Percentiles rank a stretch among this genome's conserved stretches.
phyloP scores from a whole-genome alignment of 2,329 filamentous ascomycete genomes.

The Cryphonectria parasitica region DNA sequence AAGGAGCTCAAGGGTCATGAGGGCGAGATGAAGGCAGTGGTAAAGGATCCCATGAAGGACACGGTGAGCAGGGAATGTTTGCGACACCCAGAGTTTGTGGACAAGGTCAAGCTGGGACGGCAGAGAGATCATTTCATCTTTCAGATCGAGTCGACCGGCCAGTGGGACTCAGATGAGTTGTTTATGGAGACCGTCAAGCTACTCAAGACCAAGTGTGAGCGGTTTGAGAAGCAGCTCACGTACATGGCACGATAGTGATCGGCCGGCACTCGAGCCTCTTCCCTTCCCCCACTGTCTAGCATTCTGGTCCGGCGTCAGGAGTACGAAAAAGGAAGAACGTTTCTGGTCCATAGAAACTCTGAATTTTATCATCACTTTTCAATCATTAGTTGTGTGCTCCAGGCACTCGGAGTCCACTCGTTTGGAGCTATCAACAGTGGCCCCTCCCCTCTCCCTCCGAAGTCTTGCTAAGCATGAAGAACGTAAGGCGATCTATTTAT shows the following conservation, averaged over 20 bases:
- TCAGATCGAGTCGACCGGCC: slow-evolving; percentile 90
- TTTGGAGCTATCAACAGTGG: not conserved
- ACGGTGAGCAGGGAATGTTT: slow-evolving; percentile 93
- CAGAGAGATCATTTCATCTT: slow-evolving; percentile 97
- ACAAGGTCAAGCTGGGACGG: slow-evolving; percentile 91
- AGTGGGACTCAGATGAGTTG: slow-evolving; percentile 91
- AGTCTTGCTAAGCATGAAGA: not conserved
- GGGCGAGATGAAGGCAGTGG: slow-evolving; percentile 86
- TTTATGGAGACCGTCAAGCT: slow-evolving; percentile 88
- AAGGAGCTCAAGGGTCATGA: slow-evolving; percentile 73
- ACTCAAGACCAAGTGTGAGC: slow-evolving; percentile 81
- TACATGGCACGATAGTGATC: slow-evolving; percentile 59
- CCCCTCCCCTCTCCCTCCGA: no score
- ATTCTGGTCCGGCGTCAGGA: slow-evolving; percentile 28
- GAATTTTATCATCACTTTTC: slow-evolving; percentile 23
- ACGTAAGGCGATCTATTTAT: not conserved
- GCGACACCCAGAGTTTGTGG: slow-evolving; percentile 89
- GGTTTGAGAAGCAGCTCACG: slow-evolving; percentile 71
- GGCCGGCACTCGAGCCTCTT: slow-evolving; percentile 9
- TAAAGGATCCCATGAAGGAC: slow-evolving; percentile 86
- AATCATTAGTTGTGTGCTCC: slow-evolving; percentile 4
- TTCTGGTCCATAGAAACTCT: slow-evolving; percentile 19
- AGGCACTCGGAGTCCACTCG: not conserved
- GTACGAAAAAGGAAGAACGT: slow-evolving; percentile 25
- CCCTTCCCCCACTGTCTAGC: slow-evolving; percentile 23